Conservation (phyloP, 164 flowering plant species). For the Chloranthus sessilifolius region DNA sequence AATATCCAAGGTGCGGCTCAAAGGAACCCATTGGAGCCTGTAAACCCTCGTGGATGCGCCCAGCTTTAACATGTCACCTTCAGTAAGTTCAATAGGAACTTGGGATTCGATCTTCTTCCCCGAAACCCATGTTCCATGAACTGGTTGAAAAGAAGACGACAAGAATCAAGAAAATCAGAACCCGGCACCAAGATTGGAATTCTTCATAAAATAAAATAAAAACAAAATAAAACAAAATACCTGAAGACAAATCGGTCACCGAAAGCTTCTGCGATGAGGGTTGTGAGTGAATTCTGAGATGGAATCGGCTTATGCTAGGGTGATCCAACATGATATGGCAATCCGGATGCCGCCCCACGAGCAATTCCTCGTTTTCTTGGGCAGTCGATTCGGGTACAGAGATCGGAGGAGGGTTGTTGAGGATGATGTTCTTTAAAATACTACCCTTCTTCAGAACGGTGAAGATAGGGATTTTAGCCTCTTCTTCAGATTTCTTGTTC, state of each 20-base stretch:
- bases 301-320: constrained; percentile 94
- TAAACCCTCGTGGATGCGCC: constrained; percentile 83
- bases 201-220: no score
- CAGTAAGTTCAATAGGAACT: constrained; percentile 43
- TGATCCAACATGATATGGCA: constrained; percentile 75
- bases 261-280: constrained; percentile 45
- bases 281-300: constrained; percentile 55
- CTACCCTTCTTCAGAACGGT: constrained; percentile 69
- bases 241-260: constrained; percentile 69
- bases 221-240: constrained; percentile 30
- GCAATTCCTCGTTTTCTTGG: constrained; percentile 35
- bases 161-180: constrained; percentile 2
- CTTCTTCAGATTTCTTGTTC: constrained; percentile 13
- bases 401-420: constrained; percentile 35
- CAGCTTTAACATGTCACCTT: constrained; percentile 65
- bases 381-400: constrained; percentile 1
- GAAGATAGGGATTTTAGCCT: constrained; percentile 62
- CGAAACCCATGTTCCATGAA: constrained; percentile 89
- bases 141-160: constrained; percentile 26
- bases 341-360: constrained; percentile 89
- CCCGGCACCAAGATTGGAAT: background rate
- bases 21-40: constrained; percentile 72
- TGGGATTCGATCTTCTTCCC: constrained; percentile 60
- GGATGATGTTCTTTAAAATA: constrained; percentile 82
- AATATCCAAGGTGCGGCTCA: constrained; percentile 47